Evolutionary conservation across 108 stramenopile species (phyloP), one percentile per base, ranked within the genome.

Genomic region (Epithemia pelagica): DNA sequence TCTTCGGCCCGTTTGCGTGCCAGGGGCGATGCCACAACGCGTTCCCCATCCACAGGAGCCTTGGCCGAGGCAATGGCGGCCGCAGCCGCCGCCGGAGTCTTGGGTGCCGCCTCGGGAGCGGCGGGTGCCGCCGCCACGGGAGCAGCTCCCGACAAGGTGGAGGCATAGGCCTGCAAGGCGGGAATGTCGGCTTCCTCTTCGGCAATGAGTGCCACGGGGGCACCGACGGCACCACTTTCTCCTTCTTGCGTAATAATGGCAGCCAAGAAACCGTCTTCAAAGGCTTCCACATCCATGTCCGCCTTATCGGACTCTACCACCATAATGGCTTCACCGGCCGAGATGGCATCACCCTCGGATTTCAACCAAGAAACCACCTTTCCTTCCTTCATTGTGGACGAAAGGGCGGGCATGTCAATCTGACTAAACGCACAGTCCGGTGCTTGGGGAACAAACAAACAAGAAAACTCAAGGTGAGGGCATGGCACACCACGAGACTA

Each of bases 201-300:
- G 29, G 91, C 94, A 74, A 98, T 86, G 23, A 96, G 69, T 1
- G 95, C 96, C 52, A 96, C 92, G 27, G 97, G 90, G 5, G 90
- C 76, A 26, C 97, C 97, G 10, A 98, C 97, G 46, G 78, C 61
- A 2, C 95, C 89, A 64, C 66, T 83, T 62, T 95, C 93, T 21
- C 97, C 97, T 67, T 98, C 97, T 20, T 63, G 77, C 0, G 92
- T 94, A 29, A 97, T 75, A 32, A 98, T 96, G 28, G 95, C 94
- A 18, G 96, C 95, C 61, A 98, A 68, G 84, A 85, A 95, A 20
- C 97, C 97, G 74, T 95, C 95, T 55, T 95, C 94, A 59, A 97
- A 98, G 1, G 96, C 90, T 66, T 98, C 97, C 5, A 97, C 93
- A 70, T 98, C 97, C 97, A 98, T 98, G 70, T 98, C 97, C 20